These are phyloP conservation scores for Xerocomus spinulosus DNA, from an alignment of 768 basidiomycete species.

Conservation along the genomic window DNA sequence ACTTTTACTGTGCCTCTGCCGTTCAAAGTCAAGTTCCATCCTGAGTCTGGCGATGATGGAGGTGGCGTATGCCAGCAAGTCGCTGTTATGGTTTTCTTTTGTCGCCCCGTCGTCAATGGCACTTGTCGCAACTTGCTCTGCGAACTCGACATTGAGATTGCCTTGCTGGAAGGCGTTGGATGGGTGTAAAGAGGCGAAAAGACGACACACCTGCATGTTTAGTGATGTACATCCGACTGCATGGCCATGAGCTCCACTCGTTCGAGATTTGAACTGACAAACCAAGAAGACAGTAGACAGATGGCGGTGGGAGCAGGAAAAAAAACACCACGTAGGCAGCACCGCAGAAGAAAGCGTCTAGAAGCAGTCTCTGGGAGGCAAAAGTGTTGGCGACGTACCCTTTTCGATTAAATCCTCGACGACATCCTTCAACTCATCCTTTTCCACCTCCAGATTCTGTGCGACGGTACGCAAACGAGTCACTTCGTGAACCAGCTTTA, in stretches of 20 bases:
- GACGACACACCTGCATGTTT: conserved; percentile 40
- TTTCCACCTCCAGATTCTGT: conserved; percentile 39
- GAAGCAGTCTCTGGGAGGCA: background rate
- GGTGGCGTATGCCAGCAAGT: conserved; percentile 39
- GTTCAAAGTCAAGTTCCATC: conserved; percentile 42
- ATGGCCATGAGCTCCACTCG: conserved; percentile 44
- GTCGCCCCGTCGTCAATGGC: background rate
- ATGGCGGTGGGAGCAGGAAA: too few species aligned
- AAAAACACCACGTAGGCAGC: background rate
- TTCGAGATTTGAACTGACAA: conserved; percentile 42
- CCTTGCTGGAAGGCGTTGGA: conserved; percentile 14
- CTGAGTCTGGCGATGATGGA: conserved; percentile 42
- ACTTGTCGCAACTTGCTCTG: conserved; percentile 16
- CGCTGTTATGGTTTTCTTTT: conserved; percentile 14
- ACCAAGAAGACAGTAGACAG: background rate
- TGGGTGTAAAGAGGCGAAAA: conserved; percentile 1
- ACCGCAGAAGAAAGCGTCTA: too few species aligned
- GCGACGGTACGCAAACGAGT: conserved; percentile 32
- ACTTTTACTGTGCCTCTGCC: conserved; percentile 38
- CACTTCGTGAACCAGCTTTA: conserved; percentile 37
- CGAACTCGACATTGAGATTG: conserved; percentile 18
- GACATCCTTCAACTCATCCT: conserved; percentile 51
- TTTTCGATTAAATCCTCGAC: conserved; percentile 53
- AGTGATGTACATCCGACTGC: conserved; percentile 39
- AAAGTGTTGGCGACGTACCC: conserved; percentile 37